These are phyloP conservation scores for Coemansia sp. DNA, from an alignment of 192 early-diverging fungal species.

Conservation along the genomic window DNA sequence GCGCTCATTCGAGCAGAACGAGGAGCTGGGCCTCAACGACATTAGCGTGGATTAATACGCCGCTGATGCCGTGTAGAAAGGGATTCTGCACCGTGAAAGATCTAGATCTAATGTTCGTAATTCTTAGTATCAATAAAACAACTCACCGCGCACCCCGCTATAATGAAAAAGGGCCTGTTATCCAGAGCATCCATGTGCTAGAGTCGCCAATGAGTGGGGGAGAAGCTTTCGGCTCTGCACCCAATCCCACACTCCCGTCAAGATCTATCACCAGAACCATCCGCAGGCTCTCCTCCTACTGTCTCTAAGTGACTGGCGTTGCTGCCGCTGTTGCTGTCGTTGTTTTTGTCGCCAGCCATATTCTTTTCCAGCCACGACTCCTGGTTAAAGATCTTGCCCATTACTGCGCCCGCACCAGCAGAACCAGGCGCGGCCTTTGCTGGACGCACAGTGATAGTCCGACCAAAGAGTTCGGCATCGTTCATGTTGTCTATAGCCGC, in stretches of 20 bases:
- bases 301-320: not conserved
- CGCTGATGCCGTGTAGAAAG: not conserved
- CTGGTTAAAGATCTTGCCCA: constrained; percentile 30
- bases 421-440: constrained; percentile 61
- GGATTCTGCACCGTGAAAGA: not conserved
- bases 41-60: constrained; percentile 75
- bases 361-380: constrained; percentile 31
- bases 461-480: constrained; percentile 83
- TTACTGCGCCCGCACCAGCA: not conserved
- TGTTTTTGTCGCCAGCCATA: constrained; percentile 2
- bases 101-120: too few species aligned
- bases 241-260: constrained; percentile 4
- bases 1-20: constrained; percentile 86
- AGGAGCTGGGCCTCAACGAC: constrained; percentile 86
- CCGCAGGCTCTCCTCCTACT: constrained; percentile 7
- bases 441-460: constrained; percentile 83
- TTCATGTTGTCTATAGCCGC: constrained; percentile 97
- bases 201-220: too few species aligned
- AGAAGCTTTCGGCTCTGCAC: too few species aligned
- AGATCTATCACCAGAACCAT: constrained; percentile 24
- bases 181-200: too few species aligned
- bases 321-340: not conserved
- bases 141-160: too few species aligned
- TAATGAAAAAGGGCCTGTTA: not conserved
- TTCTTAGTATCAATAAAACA: too few species aligned